A percentile compares a stretch with the other conserved stretches of the same genome.
Evolutionary conservation across 257 asterid species (phyloP).

Genomic region (Rehmannia glutinosa): DNA sequence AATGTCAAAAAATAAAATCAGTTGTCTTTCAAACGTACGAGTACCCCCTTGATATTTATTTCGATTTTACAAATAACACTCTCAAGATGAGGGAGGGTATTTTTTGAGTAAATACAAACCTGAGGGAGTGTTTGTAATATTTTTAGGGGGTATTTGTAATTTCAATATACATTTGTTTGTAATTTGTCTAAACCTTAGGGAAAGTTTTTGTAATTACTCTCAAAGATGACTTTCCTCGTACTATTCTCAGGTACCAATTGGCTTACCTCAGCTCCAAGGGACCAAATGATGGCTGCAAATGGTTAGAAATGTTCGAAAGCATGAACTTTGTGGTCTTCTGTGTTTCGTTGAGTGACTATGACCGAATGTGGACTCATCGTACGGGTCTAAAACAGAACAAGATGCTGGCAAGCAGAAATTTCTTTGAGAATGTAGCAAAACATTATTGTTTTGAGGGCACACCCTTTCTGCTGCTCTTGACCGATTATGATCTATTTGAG

Average conservation of each 20-base stretch:
- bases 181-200: not conserved
- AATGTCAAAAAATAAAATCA: not conserved
- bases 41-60: no score
- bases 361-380: slow-evolving; percentile 25
- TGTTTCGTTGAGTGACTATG: slow-evolving; percentile 54
- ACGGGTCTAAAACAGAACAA: slow-evolving; percentile 41
- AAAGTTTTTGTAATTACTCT: not conserved
- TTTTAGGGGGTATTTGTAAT: no score
- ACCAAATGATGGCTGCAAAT: slow-evolving; percentile 37
- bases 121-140: not conserved
- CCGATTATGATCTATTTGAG: slow-evolving; percentile 54
- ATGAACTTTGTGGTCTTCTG: slow-evolving; percentile 38
- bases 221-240: no score
- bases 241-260: slow-evolving; percentile 50
- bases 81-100: not conserved
- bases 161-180: no score
- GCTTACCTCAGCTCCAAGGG: slow-evolving; percentile 43
- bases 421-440: slow-evolving; percentile 35
- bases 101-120: not conserved
- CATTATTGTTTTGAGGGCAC: slow-evolving; percentile 39
- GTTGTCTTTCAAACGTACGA: not conserved
- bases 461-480: slow-evolving; percentile 55
- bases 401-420: slow-evolving; percentile 47
- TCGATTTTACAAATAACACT: not conserved
- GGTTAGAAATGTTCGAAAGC: slow-evolving; percentile 62